Conservation (phyloP, 1,284 basidiomycete species). For the Athelia psychrophila region DNA sequence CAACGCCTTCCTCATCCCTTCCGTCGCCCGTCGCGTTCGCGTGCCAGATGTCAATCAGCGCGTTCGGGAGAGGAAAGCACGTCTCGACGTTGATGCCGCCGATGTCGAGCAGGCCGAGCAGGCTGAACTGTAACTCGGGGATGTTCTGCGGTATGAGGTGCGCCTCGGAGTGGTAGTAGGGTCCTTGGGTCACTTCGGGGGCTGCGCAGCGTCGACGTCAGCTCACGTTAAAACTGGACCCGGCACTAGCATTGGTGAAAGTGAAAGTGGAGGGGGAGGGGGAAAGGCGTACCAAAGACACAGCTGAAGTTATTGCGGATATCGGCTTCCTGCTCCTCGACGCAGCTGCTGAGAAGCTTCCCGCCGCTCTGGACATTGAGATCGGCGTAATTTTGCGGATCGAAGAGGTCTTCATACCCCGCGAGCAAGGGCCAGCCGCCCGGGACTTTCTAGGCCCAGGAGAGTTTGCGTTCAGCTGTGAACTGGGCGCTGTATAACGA, state of each 20-base stretch:
- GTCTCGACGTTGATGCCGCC: constrained; percentile 78
- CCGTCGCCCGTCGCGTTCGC: constrained; percentile 49
- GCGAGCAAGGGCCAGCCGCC: too few species aligned
- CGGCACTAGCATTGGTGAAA: too few species aligned
- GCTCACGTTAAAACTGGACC: too few species aligned
- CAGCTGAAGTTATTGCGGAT: constrained; percentile 51
- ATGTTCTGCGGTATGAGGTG: too few species aligned
- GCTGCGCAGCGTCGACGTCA: too few species aligned
- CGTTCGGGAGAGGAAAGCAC: constrained; percentile 64
- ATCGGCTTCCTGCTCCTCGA: constrained; percentile 35
- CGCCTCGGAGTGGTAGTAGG: too few species aligned
- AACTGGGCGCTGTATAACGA: too few species aligned
- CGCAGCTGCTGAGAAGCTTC: too few species aligned
- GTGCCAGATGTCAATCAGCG: constrained; percentile 73
- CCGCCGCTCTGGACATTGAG: constrained; percentile 22
- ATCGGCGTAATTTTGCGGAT: constrained; percentile 31
- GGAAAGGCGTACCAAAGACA: constrained; percentile 27
- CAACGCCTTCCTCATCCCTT: constrained; percentile 40
- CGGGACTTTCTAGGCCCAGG: too few species aligned
- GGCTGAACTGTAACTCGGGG: too few species aligned
- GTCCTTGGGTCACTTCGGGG: constrained; percentile 47
- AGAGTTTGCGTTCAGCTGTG: constrained; percentile 41
- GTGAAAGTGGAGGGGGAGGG: too few species aligned
- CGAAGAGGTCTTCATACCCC: constrained; percentile 42
- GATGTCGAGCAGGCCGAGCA: too few species aligned